phyloP scores from a whole-genome alignment of 2,329 filamentous ascomycete species.

The Venturia nashicola region DNA sequence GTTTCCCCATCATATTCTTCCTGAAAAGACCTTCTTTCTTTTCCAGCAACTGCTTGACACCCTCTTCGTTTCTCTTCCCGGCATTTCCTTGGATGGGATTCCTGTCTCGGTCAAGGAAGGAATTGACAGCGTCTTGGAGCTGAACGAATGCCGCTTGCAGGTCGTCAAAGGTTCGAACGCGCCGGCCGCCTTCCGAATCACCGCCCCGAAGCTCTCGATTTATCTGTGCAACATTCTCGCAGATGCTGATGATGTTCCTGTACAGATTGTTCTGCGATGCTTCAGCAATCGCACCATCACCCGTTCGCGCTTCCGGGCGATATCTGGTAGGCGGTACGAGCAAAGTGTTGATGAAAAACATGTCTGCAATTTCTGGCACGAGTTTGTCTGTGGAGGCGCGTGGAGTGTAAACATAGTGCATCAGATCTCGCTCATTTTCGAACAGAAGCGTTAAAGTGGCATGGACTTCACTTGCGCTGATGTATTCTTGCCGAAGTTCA shows the following conservation, averaged over 20 bases:
- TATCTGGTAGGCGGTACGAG: conserved; percentile 88
- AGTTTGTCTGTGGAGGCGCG: conserved; percentile 47
- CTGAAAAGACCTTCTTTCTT: conserved; percentile 98
- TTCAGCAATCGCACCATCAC: conserved; percentile 64
- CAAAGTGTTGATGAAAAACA: conserved; percentile 85
- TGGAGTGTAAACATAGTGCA: conserved; percentile 75
- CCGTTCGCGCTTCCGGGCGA: conserved; percentile 73
- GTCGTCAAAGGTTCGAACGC: conserved; percentile 55
- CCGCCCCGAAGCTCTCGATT: conserved; percentile 52
- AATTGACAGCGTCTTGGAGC: conserved; percentile 82
- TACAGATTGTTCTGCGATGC: conserved; percentile 81
- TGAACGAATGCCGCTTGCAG: conserved; percentile 72
- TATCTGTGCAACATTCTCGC: conserved; percentile 61
- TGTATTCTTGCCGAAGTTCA: conserved; percentile 47
- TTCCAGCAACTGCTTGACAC: conserved; percentile 94
- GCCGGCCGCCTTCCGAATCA: conserved; percentile 28
- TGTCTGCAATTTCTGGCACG: conserved; percentile 56
- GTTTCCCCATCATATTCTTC: conserved; percentile 99
- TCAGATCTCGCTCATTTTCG: conserved; percentile 71
- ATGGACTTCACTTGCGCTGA: conserved; percentile 73
- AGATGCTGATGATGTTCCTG: conserved; percentile 68
- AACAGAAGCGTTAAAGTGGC: conserved; percentile 71
- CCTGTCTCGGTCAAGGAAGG: conserved; percentile 80
- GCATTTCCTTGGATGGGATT: conserved; percentile 72
- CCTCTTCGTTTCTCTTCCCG: conserved; percentile 70